These are phyloP conservation scores for Rhizoclosmatium sp. DNA, from an alignment of 192 early-diverging fungal genomes.

Conservation along the genomic window DNA sequence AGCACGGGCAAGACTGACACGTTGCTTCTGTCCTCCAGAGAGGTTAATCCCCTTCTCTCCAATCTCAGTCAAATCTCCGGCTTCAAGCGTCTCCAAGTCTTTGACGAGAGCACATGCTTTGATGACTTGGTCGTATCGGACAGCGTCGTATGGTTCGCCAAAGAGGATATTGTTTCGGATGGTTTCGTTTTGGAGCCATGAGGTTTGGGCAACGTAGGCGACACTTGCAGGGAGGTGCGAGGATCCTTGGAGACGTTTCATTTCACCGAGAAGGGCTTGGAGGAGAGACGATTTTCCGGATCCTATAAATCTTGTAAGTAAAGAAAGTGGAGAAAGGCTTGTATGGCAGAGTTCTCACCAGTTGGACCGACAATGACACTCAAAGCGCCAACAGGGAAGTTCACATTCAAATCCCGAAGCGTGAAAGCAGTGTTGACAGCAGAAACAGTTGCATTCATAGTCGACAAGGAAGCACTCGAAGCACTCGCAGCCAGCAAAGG, in stretches of 20 bases:
- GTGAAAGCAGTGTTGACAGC: constrained; percentile 24
- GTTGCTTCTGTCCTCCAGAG: constrained; percentile 68
- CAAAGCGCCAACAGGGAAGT: constrained; percentile 24
- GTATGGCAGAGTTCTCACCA: constrained; percentile 41
- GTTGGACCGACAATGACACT: constrained; percentile 34
- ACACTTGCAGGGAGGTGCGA: constrained; percentile 55
- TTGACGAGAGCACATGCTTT: constrained; percentile 82
- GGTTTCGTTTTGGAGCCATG: constrained; percentile 68
- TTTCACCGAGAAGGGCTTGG: constrained; percentile 82
- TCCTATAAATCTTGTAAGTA: too few relatives aligned
- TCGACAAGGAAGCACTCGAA: not conserved
- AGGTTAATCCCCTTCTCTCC: constrained; percentile 61
- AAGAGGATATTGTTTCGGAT: constrained; percentile 83
- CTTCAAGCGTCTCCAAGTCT: constrained; percentile 85
- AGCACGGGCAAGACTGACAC: constrained; percentile 78
- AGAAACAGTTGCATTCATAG: not conserved
- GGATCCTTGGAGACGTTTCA: constrained; percentile 55
- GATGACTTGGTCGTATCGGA: constrained; percentile 82
- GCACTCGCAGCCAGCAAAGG: constrained; percentile 7
- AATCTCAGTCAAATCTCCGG: constrained; percentile 92
- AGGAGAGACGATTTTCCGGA: constrained; percentile 80
- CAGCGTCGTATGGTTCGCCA: constrained; percentile 73
- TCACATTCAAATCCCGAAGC: constrained; percentile 27
- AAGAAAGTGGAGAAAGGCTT: too few relatives aligned
- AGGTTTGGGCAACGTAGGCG: constrained; percentile 83